phyloP scores from a whole-genome alignment of 495 filamentous ascomycete genomes.

The Neurospora sp. region DNA sequence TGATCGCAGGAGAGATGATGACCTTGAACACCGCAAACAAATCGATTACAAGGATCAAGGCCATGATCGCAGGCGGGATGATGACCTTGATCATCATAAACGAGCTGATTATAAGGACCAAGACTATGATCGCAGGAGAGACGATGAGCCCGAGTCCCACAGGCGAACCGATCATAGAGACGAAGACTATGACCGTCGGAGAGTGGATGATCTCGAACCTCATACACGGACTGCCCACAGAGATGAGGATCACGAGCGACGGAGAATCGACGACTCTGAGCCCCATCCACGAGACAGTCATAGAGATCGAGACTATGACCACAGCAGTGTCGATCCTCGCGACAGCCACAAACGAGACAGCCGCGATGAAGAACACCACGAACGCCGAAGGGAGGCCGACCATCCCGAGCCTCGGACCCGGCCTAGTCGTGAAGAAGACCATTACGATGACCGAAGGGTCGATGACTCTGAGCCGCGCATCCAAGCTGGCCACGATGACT shows the following conservation, averaged over 20 bases:
- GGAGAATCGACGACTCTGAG: slow-evolving; percentile 9
- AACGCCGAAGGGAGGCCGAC: slow-evolving; percentile 15
- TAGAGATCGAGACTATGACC: slow-evolving; percentile 3
- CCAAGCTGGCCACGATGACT: not conserved
- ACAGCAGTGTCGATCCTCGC: not conserved
- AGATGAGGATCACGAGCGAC: not conserved
- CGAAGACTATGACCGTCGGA: slow-evolving; percentile 12
- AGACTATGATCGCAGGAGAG: slow-evolving; percentile 1
- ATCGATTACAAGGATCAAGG: not conserved
- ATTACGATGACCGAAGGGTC: not conserved
- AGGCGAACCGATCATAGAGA: slow-evolving; percentile 5
- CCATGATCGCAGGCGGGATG: slow-evolving; percentile 1
- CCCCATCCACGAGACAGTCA: slow-evolving; percentile 11
- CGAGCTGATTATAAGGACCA: slow-evolving; percentile 1
- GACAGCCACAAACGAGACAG: not conserved
- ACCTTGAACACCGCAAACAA: slow-evolving; percentile 5
- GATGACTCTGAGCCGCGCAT: not conserved
- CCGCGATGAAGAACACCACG: not conserved
- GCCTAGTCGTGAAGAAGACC: not conserved
- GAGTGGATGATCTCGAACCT: slow-evolving; percentile 10
- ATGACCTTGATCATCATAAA: slow-evolving; percentile 3
- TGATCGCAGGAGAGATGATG: slow-evolving; percentile 6
- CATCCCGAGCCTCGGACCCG: not conserved
- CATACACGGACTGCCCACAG: slow-evolving; percentile 10
- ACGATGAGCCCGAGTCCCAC: not conserved